These are phyloP conservation scores for Colletotrichum incanum DNA, from an alignment of 2,329 filamentous ascomycete genomes.

Conservation along the genomic window DNA sequence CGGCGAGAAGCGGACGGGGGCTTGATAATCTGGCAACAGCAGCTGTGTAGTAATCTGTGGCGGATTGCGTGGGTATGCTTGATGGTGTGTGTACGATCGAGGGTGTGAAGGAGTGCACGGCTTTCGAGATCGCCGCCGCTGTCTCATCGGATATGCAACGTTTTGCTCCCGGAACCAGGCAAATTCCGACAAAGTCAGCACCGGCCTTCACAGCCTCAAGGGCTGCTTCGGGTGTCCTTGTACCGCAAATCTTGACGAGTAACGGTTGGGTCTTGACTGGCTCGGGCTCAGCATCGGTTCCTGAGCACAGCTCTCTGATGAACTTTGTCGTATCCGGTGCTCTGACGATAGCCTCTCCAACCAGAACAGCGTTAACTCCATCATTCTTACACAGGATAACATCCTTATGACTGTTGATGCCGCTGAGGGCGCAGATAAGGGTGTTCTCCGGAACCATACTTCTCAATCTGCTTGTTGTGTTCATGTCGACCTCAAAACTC, in stretches of 20 bases:
- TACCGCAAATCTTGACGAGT: conserved; percentile 96
- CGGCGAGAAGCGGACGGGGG: conserved; percentile 83
- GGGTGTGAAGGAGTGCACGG: conserved; percentile 79
- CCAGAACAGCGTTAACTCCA: conserved; percentile 92
- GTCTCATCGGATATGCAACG: conserved; percentile 85
- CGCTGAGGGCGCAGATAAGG: conserved; percentile 93
- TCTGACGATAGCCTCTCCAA: conserved; percentile 96
- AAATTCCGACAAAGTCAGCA: conserved; percentile 94
- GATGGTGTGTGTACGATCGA: conserved; percentile 49
- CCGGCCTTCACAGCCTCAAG: conserved; percentile 86
- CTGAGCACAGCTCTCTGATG: conserved; percentile 86
- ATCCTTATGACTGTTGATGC: conserved; percentile 91
- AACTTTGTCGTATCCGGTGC: conserved; percentile 87
- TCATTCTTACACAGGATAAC: conserved; percentile 90
- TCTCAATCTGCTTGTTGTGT: conserved; percentile 90
- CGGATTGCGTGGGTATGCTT: conserved; percentile 51
- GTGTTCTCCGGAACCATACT: conserved; percentile 88
- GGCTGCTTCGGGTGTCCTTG: conserved; percentile 85
- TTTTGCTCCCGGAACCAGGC: conserved; percentile 85
- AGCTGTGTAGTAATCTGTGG: conserved; percentile 80
- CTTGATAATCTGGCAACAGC: conserved; percentile 64
- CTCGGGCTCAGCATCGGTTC: conserved; percentile 56
- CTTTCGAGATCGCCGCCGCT: conserved; percentile 84
- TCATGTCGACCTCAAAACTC: conserved; percentile 96
- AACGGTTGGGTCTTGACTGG: conserved; percentile 62